These are phyloP conservation scores for Fusarium veterinarium DNA, from an alignment of 2,329 filamentous ascomycete genomes.

Conservation along the genomic window DNA sequence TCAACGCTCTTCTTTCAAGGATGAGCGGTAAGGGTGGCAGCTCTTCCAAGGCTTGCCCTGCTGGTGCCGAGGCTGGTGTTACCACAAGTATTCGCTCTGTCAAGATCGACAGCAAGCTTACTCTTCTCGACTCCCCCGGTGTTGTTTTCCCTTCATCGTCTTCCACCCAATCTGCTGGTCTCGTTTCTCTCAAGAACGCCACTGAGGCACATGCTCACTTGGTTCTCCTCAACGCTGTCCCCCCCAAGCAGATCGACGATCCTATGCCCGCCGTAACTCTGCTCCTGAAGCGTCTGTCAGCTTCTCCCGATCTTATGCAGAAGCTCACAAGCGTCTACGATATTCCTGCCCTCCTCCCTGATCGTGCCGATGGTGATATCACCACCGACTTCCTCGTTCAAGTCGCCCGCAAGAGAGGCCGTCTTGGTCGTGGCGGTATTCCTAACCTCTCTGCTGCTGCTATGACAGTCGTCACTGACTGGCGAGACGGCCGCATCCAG, in stretches of 20 bases:
- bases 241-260: constrained; percentile 93
- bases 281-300: constrained; percentile 82
- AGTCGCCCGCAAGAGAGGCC: constrained; percentile 91
- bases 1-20: constrained; percentile 88
- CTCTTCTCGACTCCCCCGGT: constrained; percentile 91
- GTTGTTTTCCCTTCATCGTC: constrained; percentile 87
- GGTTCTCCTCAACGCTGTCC: constrained; percentile 89
- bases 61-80: constrained; percentile 90
- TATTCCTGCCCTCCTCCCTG: constrained; percentile 79
- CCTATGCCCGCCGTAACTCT: constrained; percentile 87
- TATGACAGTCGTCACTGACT: constrained; percentile 95
- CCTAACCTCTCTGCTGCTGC: constrained; percentile 90
- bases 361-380: constrained; percentile 74
- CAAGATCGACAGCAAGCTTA: constrained; percentile 95
- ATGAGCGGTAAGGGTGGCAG: constrained; percentile 72
- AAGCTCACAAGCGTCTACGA: constrained; percentile 88
- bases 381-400: constrained; percentile 95
- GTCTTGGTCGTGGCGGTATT: constrained; percentile 87
- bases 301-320: constrained; percentile 77
- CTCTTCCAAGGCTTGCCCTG: constrained; percentile 77
- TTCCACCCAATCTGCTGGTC: constrained; percentile 51
- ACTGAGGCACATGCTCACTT: constrained; percentile 84
- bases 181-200: constrained; percentile 67
- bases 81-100: constrained; percentile 89
- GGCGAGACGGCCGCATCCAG: constrained; percentile 94